Evolutionary conservation across 345 rosid genomes (phyloP), one percentile per base, ranked within the genome.

Genomic region (Nasturtium officinale): DNA sequence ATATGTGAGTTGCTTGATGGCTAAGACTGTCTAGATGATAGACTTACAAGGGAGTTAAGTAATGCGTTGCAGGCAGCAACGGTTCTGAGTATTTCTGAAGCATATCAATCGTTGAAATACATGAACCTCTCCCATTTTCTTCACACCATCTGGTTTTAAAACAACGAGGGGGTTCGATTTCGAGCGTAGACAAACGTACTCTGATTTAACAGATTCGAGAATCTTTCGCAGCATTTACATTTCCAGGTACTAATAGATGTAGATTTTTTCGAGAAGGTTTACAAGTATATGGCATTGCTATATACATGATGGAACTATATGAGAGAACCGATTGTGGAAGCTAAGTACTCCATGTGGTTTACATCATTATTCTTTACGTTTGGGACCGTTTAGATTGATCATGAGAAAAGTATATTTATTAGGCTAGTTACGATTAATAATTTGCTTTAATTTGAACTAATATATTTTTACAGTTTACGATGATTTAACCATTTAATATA

Each of bases 121-220:
- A 82, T 5, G 78, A 55, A 79, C 51, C 50, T 82, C 85, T 20
- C 85, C 85, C 85, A 76, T 82, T 13, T 82, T 82, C 80, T 78
- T 76, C 40, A 82, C 77, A 42, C 85, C 85, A 15, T 76, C 63
- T 0, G 81, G 72, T 32, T 77, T 70, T 40, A 82, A 61, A 40
- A 82, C 72, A 5, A 82, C 51, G 12, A 82, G 79, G 0, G 83
- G 83, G 35, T 9, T 61, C 79, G 0, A 80, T 77, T 61, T 79
- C 78, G 1, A 82, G 79, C 0, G 83, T 82, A 0, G 81, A 77
- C 43, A 82, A 58, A 26, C 85, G 78, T 11, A 82, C 77, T 48
- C 81, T 74, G 17, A 82, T 77, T 20, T 82, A 79, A 5, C 85
- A 81, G 5, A 79, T 77, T 28, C 76, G 57, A 7, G 77, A 67